phyloP scores from a whole-genome alignment of 208 protist species.

The Leptomonas pyrrhocoris region DNA sequence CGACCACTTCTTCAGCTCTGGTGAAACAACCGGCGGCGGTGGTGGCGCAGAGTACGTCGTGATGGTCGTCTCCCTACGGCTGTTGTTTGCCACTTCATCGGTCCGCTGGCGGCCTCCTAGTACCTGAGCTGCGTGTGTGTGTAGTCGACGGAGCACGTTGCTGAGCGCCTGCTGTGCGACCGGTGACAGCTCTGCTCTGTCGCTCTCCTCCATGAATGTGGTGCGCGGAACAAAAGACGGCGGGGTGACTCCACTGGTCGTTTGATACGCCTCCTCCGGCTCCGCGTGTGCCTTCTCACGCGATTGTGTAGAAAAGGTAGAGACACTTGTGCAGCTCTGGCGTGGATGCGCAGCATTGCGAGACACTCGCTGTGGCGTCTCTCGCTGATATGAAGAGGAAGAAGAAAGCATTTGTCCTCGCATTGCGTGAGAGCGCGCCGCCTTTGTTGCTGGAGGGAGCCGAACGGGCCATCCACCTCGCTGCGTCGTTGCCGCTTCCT shows the following conservation, averaged over 20 bases:
- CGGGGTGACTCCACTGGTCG: not conserved
- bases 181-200: slow-evolving; percentile 13
- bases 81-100: not conserved
- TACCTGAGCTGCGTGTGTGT: not conserved
- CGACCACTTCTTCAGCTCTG: not conserved
- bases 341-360: not conserved
- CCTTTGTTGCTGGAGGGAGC: not conserved
- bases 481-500: not conserved
- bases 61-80: no score
- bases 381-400: not conserved
- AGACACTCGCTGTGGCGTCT: not conserved
- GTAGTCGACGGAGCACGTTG: slow-evolving; percentile 15
- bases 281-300: not conserved
- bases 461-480: not conserved
- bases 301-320: not conserved
- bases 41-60: not conserved
- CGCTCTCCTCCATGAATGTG: not conserved
- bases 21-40: not conserved
- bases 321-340: not conserved
- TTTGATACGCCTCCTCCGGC: not conserved
- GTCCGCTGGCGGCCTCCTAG: not conserved
- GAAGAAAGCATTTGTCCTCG: not conserved
- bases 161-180: slow-evolving; percentile 16
- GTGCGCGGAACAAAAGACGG: not conserved
- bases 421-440: not conserved